Evolutionary conservation across 805 yeast genomes (phyloP).

Genomic region (Candida multigemmis): DNA sequence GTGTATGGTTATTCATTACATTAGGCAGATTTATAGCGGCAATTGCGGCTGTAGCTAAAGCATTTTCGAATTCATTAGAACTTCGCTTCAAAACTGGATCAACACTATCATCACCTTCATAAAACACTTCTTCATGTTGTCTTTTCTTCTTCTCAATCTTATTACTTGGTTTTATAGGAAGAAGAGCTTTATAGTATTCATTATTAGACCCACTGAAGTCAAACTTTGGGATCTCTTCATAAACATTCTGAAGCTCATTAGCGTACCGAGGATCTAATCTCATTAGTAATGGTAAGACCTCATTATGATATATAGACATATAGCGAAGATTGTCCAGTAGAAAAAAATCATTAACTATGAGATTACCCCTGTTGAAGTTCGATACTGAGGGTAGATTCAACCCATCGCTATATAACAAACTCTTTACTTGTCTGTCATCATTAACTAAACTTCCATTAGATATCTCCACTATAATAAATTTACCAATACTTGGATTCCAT

Average conservation of each 20-base stretch:
- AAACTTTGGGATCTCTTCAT: constrained; percentile 21
- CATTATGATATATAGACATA: constrained; percentile 29
- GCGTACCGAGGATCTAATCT: constrained; percentile 16
- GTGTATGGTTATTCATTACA: constrained; percentile 12
- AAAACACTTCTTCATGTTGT: constrained; percentile 2
- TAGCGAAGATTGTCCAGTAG: constrained; percentile 22
- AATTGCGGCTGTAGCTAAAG: constrained; percentile 19
- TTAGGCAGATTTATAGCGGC: constrained; percentile 21
- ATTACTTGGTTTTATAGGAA: constrained; percentile 2
- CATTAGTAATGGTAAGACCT: constrained; percentile 20
- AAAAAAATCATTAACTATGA: constrained; percentile 27
- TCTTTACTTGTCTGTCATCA: constrained; percentile 22
- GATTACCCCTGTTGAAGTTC: constrained; percentile 20
- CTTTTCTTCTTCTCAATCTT: background rate
- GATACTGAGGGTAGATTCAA: constrained; percentile 19
- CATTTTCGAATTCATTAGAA: constrained; percentile 14
- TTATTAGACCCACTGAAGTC: constrained; percentile 18
- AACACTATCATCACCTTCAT: constrained; percentile 12
- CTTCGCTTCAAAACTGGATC: constrained; percentile 18
- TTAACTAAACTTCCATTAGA: constrained; percentile 12
- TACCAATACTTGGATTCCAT: constrained; percentile 27
- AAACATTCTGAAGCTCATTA: constrained; percentile 20
- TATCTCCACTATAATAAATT: constrained; percentile 22
- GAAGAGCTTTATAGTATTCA: constrained; percentile 17
- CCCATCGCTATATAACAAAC: constrained; percentile 19